phyloP scores from a whole-genome alignment of 2,329 filamentous ascomycete genomes.

The Hypocreales sp. region DNA sequence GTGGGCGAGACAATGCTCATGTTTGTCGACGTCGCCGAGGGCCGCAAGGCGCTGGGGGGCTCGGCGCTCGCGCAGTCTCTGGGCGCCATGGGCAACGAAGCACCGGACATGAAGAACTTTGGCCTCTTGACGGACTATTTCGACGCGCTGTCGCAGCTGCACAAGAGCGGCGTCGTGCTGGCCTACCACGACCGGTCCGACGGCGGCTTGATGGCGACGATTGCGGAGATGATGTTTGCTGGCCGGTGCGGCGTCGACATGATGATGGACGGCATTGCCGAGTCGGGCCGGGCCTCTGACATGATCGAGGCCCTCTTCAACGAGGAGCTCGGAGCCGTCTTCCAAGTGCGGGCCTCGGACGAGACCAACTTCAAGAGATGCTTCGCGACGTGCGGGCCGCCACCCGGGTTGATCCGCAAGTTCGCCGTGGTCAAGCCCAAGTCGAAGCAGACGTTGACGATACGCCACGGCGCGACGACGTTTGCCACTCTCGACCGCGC shows the following conservation, averaged over 20 bases:
- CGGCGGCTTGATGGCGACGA: conserved; percentile 77
- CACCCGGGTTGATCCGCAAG: conserved; percentile 65
- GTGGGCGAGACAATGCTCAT: conserved; percentile 80
- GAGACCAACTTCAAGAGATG: conserved; percentile 77
- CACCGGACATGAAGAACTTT: conserved; percentile 72
- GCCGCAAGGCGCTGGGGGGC: conserved; percentile 70
- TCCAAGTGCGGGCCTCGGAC: conserved; percentile 78
- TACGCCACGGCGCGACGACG: conserved; percentile 54
- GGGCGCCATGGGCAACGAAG: conserved; percentile 68
- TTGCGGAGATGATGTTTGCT: conserved; percentile 97
- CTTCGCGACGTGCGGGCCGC: conserved; percentile 81
- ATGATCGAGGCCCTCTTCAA: conserved; percentile 77
- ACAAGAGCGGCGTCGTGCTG: conserved; percentile 50
- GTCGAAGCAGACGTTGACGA: conserved; percentile 58
- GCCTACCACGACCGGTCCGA: conserved; percentile 94
- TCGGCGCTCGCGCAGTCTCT: conserved; percentile 86
- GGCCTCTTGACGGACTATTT: conserved; percentile 80
- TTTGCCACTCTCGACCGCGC: conserved; percentile 55
- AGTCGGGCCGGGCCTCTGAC: conserved; percentile 44
- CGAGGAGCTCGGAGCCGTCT: conserved; percentile 89
- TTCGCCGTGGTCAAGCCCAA: conserved; percentile 61
- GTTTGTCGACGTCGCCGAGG: conserved; percentile 78
- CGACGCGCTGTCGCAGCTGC: conserved; percentile 59
- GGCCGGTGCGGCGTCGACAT: conserved; percentile 80
- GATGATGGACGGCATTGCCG: conserved; percentile 59